These are phyloP conservation scores for Penicillium simplicissimum DNA, from an alignment of 495 filamentous ascomycete species.

Conservation along the genomic window DNA sequence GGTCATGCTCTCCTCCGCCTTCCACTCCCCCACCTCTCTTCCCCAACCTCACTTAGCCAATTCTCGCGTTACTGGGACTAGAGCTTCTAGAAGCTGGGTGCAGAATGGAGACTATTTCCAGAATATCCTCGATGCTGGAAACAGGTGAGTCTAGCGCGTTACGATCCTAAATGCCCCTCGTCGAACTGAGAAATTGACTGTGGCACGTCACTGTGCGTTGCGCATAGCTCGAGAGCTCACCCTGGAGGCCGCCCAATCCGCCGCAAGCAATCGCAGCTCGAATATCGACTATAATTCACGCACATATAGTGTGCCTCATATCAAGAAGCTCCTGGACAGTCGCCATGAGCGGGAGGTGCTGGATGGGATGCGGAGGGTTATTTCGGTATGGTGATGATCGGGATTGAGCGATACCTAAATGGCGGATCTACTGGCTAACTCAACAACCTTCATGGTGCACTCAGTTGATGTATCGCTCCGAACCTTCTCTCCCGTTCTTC, in stretches of 20 bases:
- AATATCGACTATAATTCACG: slow-evolving; percentile 45
- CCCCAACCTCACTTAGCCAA: slow-evolving; percentile 20
- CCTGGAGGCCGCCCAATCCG: slow-evolving; percentile 89
- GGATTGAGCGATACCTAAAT: background rate
- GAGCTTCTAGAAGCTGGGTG: slow-evolving; percentile 22
- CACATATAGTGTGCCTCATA: slow-evolving; percentile 57
- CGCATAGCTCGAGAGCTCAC: slow-evolving; percentile 86
- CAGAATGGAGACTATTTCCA: slow-evolving; percentile 91
- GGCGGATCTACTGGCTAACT: slow-evolving; percentile 23
- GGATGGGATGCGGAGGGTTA: slow-evolving; percentile 87
- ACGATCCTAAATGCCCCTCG: background rate
- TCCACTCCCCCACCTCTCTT: slow-evolving; percentile 24
- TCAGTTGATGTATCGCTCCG: slow-evolving; percentile 90
- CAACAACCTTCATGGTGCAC: background rate
- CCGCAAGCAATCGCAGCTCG: slow-evolving; percentile 49
- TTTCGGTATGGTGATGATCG: slow-evolving; percentile 62
- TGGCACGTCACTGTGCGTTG: slow-evolving; percentile 25
- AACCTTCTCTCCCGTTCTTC: slow-evolving; percentile 83
- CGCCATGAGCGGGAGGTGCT: slow-evolving; percentile 90
- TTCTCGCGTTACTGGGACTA: slow-evolving; percentile 21
- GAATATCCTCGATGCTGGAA: slow-evolving; percentile 90
- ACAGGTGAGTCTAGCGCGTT: slow-evolving; percentile 59
- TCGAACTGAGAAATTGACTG: slow-evolving; percentile 24
- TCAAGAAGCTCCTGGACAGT: slow-evolving; percentile 93
- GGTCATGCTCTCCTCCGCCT: slow-evolving; percentile 30